A percentile compares a stretch with the other conserved stretches of the same genome.
Evolutionary conservation across 2,329 filamentous ascomycete genomes (phyloP).

Genomic region (Colletotrichum falcatum): DNA sequence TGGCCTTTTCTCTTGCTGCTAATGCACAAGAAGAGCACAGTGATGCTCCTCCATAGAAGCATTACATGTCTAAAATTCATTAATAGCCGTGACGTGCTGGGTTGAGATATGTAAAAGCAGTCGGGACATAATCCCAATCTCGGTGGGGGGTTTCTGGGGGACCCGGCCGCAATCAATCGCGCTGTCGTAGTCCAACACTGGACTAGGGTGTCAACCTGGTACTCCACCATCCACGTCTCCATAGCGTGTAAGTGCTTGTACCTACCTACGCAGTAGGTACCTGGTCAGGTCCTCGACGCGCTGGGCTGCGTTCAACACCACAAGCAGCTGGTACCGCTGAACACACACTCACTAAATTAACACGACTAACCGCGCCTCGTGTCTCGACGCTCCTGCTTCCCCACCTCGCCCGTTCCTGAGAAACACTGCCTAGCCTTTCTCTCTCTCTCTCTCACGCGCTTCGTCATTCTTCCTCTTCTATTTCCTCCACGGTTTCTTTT

Average conservation of each 20-base stretch:
- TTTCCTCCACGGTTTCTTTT: background rate
- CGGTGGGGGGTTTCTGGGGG: background rate
- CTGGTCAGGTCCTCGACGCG: slow-evolving; percentile 33
- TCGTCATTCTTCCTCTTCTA: slow-evolving; percentile 2
- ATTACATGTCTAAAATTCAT: background rate
- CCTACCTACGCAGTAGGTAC: background rate
- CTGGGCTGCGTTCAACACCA: slow-evolving; percentile 36
- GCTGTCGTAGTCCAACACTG: slow-evolving; percentile 10
- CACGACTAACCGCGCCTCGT: slow-evolving; percentile 34
- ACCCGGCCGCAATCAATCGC: slow-evolving; percentile 36
- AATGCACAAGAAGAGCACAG: background rate
- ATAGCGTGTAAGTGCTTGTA: slow-evolving; percentile 15
- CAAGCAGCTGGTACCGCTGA: slow-evolving; percentile 20
- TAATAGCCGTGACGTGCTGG: background rate
- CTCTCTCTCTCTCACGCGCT: slow-evolving; percentile 20
- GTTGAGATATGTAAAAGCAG: slow-evolving; percentile 1
- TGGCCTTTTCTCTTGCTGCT: background rate
- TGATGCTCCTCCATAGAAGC: background rate
- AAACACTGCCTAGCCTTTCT: slow-evolving; percentile 11
- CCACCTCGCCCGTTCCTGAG: slow-evolving; percentile 37
- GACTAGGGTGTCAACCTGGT: background rate
- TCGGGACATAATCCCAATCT: slow-evolving; percentile 2
- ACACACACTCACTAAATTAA: slow-evolving; percentile 32
- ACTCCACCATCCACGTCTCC: slow-evolving; percentile 13
- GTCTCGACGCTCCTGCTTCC: slow-evolving; percentile 36